phyloP scores from a whole-genome alignment of 2,329 filamentous ascomycete species.

The Penicillium sp. region DNA sequence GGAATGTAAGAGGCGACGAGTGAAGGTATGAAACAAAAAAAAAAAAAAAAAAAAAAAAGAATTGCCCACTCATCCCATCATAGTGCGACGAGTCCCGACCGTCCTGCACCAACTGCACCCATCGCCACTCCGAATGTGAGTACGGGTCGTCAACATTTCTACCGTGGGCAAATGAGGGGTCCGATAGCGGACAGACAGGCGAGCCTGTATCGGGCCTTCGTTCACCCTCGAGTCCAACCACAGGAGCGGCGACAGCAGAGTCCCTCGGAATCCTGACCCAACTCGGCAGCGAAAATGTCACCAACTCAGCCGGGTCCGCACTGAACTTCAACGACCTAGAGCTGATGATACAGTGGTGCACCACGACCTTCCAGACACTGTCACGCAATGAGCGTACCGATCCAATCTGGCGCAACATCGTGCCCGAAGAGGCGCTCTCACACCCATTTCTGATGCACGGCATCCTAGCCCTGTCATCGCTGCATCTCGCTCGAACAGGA shows the following conservation, averaged over 20 bases:
- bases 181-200: conserved; percentile 17
- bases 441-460: conserved; percentile 41
- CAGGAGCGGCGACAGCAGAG: conserved; percentile 11
- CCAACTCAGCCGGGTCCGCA: conserved; percentile 16
- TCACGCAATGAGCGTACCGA: conserved; percentile 34
- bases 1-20: conserved; percentile 37
- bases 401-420: conserved; percentile 33
- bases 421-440: conserved; percentile 36
- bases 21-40: conserved; percentile 29
- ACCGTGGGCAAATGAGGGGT: conserved; percentile 34
- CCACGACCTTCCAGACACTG: conserved; percentile 34
- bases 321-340: conserved; percentile 49
- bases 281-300: conserved; percentile 18
- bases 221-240: background rate
- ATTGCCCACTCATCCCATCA: conserved; percentile 1
- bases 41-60: background rate
- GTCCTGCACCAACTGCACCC: conserved; percentile 34
- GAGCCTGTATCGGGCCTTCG: conserved; percentile 1
- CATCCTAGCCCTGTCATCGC: conserved; percentile 36
- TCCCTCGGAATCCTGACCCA: conserved; percentile 29
- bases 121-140: conserved; percentile 34
- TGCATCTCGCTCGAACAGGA: conserved; percentile 37
- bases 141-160: conserved; percentile 34
- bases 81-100: conserved; percentile 38
- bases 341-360: conserved; percentile 44